Conservation (phyloP, 176 grass and related monocot genomes). For the Alloteropsis semialata region DNA sequence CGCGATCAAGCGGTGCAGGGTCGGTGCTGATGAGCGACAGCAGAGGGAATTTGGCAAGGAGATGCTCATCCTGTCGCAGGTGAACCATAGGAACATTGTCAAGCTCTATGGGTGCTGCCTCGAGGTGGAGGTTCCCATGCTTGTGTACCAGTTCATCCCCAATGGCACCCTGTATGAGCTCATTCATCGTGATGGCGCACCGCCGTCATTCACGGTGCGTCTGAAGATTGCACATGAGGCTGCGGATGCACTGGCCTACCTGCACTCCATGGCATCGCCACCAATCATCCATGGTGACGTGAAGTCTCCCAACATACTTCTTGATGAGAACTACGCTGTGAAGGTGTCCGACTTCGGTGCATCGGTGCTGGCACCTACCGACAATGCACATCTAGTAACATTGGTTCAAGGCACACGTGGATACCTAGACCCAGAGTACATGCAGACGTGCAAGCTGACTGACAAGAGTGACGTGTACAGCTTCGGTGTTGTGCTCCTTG, state of each 20-base stretch:
- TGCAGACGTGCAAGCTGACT: conserved; percentile 39
- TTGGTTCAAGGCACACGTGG: conserved; percentile 56
- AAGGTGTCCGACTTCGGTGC: conserved; percentile 65
- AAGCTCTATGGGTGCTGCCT: conserved; percentile 58
- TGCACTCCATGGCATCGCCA: conserved; percentile 47
- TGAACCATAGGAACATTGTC: conserved; percentile 55
- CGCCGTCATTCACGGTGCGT: not conserved
- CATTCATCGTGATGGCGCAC: not conserved
- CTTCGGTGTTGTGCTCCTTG: conserved; percentile 78
- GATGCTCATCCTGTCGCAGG: conserved; percentile 56
- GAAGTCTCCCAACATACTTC: conserved; percentile 58
- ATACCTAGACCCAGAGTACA: conserved; percentile 60
- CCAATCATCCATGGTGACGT: conserved; percentile 66
- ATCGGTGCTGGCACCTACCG: conserved; percentile 8
- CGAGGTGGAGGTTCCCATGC: conserved; percentile 55
- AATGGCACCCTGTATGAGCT: conserved; percentile 52
- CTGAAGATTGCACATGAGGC: conserved; percentile 43
- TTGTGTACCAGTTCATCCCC: conserved; percentile 59
- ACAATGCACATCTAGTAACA: conserved; percentile 39
- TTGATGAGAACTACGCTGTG: conserved; percentile 28
- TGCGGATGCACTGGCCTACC: conserved; percentile 55
- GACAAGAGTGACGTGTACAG: conserved; percentile 92
- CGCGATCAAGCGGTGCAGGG: conserved; percentile 48
- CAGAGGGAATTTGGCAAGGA: conserved; percentile 50
- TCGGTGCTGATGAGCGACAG: conserved; percentile 46